Base-by-base conservation (phyloP, 768 basidiomycete species). In the Cystobasidium ongulense region DNA sequence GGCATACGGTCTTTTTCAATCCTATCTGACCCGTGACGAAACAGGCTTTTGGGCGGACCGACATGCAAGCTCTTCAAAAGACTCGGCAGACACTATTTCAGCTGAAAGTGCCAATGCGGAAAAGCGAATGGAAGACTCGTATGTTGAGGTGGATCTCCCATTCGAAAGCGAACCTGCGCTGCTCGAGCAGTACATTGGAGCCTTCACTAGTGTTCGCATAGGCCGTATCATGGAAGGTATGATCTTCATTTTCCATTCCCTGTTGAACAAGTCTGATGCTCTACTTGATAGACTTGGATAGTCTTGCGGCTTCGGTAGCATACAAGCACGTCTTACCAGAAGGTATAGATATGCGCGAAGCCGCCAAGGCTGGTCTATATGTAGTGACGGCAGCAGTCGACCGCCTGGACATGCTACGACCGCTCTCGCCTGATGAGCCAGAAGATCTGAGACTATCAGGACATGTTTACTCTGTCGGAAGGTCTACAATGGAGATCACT, bases 371-470 rank as follows among this genome's bases (percentile, higher is more conserved):
- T 62, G 78, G 75, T 18, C 53, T 79, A 38, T 78, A 76, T 74
- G 62, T 79, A 31, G 78, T 79, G 17, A 79, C 78, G 0, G 78
- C 78, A 23, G 74, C 77, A 0, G 78, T 79, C 18, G 78, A 79
- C 63, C 72, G 78, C 0, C 71, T 79, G 68, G 78, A 79, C 73
- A 29, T 77, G 23, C 68, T 78, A 2, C 75, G 74, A 11, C 76
- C 78, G 0, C 43, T 79, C 5, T 29, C 59, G 8, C 53, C 74
- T 57, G 15, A 72, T 13, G 72, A 77, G 7, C 65, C 64, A 5
- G 73, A 74, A 67, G 78, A 79, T 72, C 52, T 79, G 1, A 75
- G 77, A 17, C 66, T 79, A n/a, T 76, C 77, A 2, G 77, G 74
- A 2, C 76, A 79, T 63, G 76, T 77, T 61, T 67, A 68, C 1